A percentile compares a stretch with the other conserved stretches of the same genome.
Conservation (phyloP, 371 early-diverging fungal species). For the Amoeboaphelidium occidentale region DNA sequence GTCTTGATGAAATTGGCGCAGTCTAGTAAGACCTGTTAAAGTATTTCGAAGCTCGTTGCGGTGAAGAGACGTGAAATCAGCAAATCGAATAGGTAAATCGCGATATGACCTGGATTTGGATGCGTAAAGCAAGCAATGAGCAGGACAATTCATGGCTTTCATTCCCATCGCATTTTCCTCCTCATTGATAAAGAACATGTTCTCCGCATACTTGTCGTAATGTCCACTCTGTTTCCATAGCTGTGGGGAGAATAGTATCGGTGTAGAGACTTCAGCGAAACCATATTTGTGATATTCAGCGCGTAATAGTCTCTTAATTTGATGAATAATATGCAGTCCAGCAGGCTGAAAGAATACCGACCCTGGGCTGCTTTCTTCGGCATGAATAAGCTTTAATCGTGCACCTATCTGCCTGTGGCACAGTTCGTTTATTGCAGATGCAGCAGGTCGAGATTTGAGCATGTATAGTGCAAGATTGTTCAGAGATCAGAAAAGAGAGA, state of each 20-base stretch:
- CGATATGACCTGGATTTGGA: slow-evolving; percentile 57
- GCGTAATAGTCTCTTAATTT: neutral
- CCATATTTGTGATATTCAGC: neutral
- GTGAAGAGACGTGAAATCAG: slow-evolving; percentile 88
- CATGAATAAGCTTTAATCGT: too few relatives aligned
- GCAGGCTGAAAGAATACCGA: too few relatives aligned
- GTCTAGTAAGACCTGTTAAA: slow-evolving; percentile 73
- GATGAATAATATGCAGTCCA: neutral
- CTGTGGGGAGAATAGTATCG: neutral
- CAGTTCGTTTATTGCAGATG: too few relatives aligned
- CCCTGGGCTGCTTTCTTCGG: too few relatives aligned
- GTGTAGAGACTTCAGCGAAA: neutral
- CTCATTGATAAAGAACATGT: slow-evolving; percentile 14
- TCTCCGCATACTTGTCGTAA: slow-evolving; percentile 12
- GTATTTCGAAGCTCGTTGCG: slow-evolving; percentile 84
- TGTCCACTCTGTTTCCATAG: neutral
- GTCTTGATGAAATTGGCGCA: slow-evolving; percentile 89
- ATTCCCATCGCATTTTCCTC: slow-evolving; percentile 36
- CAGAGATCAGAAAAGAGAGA: too few relatives aligned
- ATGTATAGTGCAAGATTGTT: too few relatives aligned
- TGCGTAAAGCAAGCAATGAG: slow-evolving; percentile 79
- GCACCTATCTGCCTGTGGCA: too few relatives aligned
- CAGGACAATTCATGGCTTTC: slow-evolving; percentile 97
- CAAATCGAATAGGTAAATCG: slow-evolving; percentile 72
- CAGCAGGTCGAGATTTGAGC: too few relatives aligned